phyloP scores from a whole-genome alignment of 73 alveolate species.

The Paramecium sexaurelia region DNA sequence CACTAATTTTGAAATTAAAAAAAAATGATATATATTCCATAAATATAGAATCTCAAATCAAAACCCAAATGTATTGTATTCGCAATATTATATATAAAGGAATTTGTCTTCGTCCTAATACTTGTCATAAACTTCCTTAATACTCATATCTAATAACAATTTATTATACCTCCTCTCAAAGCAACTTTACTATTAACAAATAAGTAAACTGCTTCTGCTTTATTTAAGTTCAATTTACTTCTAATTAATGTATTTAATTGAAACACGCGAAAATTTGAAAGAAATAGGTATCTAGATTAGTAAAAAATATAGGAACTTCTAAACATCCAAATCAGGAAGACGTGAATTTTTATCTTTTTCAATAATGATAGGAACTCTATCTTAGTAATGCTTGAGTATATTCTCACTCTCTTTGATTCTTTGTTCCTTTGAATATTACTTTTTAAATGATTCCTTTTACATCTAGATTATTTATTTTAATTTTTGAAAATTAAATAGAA shows the following conservation, averaged over 20 bases:
- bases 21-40: not conserved
- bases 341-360: conserved; percentile 44
- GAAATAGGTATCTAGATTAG: conserved; percentile 15
- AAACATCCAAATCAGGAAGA: conserved; percentile 52
- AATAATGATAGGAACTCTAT: conserved; percentile 53
- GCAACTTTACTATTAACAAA: conserved; percentile 57
- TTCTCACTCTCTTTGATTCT: conserved; percentile 54
- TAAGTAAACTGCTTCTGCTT: conserved; percentile 53
- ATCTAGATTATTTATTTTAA: not conserved
- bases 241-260: conserved; percentile 30
- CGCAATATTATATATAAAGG: conserved; percentile 52
- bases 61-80: conserved; percentile 50
- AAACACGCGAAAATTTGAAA: conserved; percentile 40
- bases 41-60: not conserved
- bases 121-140: conserved; percentile 40
- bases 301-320: conserved; percentile 9
- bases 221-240: conserved; percentile 39
- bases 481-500: not conserved
- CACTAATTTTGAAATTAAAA: not conserved
- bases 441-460: conserved; percentile 16
- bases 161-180: conserved; percentile 31
- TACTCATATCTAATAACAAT: conserved; percentile 39
- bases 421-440: not conserved
- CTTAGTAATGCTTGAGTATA: conserved; percentile 37
- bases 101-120: conserved; percentile 49